phyloP scores from a whole-genome alignment of 805 yeast genomes.

The Wickerhamomyces pijperi region DNA sequence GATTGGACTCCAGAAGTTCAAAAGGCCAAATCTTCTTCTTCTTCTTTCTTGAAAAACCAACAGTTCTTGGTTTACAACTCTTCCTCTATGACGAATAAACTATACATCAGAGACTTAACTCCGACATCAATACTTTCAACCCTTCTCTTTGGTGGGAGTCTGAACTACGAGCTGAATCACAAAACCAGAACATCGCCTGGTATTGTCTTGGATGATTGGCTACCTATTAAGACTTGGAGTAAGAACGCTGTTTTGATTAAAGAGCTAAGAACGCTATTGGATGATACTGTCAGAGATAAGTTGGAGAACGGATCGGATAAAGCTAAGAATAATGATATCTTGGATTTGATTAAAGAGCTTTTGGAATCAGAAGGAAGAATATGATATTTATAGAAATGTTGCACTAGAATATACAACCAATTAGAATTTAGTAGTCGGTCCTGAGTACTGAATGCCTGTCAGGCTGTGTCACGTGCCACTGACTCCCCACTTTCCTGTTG shows the following conservation, averaged over 20 bases:
- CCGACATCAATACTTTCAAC: slow-evolving; percentile 68
- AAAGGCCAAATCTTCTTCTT: slow-evolving; percentile 9
- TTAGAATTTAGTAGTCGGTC: too few relatives aligned
- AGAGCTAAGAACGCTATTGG: slow-evolving; percentile 54
- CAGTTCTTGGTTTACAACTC: slow-evolving; percentile 55
- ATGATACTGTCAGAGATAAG: slow-evolving; percentile 51
- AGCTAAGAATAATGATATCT: slow-evolving; percentile 23
- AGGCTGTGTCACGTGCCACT: too few relatives aligned
- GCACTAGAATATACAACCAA: too few relatives aligned
- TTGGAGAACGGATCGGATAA: slow-evolving; percentile 37
- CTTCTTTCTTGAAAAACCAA: slow-evolving; percentile 18
- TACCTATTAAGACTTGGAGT: slow-evolving; percentile 87
- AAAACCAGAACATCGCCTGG: slow-evolving; percentile 61
- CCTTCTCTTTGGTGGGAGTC: slow-evolving; percentile 71
- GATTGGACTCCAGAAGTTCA: slow-evolving; percentile 31
- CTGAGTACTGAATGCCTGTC: too few relatives aligned
- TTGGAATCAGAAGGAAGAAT: slow-evolving; percentile 2
- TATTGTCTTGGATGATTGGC: slow-evolving; percentile 77
- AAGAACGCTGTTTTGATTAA: slow-evolving; percentile 82
- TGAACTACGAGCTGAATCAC: slow-evolving; percentile 42
- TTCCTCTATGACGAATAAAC: slow-evolving; percentile 53
- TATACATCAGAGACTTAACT: slow-evolving; percentile 65
- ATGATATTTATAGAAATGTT: too few relatives aligned
- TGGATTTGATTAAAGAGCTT: slow-evolving; percentile 26
- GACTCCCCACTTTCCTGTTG: too few relatives aligned